Percentiles rank a stretch among this genome's conserved stretches.
Evolutionary conservation across 2,329 filamentous ascomycete species (phyloP).

Genomic region (Nigrograna mackinnonii): DNA sequence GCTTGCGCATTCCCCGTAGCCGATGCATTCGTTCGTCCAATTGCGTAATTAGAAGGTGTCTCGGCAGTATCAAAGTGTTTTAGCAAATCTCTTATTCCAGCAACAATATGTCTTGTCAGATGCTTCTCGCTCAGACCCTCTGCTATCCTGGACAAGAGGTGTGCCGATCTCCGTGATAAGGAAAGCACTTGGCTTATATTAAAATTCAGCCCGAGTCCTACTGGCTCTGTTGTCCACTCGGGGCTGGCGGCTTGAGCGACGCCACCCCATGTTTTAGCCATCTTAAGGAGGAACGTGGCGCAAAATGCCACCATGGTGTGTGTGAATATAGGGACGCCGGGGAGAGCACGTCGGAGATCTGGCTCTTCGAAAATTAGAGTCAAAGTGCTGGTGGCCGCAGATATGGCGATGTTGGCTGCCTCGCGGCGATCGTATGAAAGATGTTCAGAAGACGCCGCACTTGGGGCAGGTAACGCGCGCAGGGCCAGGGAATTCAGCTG

Average conservation of each 20-base stretch:
- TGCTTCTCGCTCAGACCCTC: constrained; percentile 34
- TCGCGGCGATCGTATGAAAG: constrained; percentile 47
- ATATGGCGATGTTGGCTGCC: constrained; percentile 46
- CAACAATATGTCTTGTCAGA: constrained; percentile 30
- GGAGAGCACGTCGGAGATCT: constrained; percentile 46
- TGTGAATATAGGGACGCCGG: constrained; percentile 54
- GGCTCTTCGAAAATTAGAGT: constrained; percentile 51
- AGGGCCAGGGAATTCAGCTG: constrained; percentile 55
- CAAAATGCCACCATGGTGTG: constrained; percentile 59
- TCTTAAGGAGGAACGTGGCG: constrained; percentile 55
- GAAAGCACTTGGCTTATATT: constrained; percentile 33
- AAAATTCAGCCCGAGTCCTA: constrained; percentile 32
- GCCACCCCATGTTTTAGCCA: constrained; percentile 49
- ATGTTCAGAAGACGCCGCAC: constrained; percentile 49
- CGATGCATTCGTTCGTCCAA: neutral
- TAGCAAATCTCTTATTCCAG: constrained; percentile 29
- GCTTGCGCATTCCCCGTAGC: neutral
- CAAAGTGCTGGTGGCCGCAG: constrained; percentile 51
- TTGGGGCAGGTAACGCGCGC: constrained; percentile 45
- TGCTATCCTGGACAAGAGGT: constrained; percentile 27
- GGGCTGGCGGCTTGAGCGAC: constrained; percentile 18
- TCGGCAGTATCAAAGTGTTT: constrained; percentile 26
- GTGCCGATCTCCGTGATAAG: constrained; percentile 25
- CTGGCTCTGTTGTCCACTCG: constrained; percentile 25
- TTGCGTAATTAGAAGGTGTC: constrained; percentile 18